phyloP scores from a whole-genome alignment of 768 basidiomycete species.

The Termitomyces sp. region DNA sequence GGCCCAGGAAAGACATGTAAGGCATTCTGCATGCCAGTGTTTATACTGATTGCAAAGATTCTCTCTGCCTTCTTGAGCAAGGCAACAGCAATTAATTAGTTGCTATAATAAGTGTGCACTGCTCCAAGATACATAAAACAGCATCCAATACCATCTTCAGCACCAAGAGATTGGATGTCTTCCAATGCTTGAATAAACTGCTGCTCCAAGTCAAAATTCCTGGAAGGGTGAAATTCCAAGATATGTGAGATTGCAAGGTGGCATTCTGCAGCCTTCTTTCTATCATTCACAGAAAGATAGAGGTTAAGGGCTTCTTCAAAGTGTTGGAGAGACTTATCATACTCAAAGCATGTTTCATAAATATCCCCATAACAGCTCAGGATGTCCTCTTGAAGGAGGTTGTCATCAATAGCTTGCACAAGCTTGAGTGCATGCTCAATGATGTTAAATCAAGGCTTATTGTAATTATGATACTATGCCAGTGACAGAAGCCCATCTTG shows the following conservation, averaged over 20 bases:
- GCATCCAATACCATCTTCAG: neutral
- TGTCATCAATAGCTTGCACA: neutral
- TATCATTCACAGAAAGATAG: neutral
- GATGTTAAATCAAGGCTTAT: constrained; percentile 3
- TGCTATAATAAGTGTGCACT: neutral
- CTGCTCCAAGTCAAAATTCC: neutral
- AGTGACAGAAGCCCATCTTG: constrained; percentile 14
- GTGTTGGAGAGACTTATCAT: neutral
- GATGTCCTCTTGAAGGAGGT: neutral
- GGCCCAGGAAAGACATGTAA: neutral
- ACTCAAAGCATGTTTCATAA: neutral
- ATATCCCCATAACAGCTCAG: neutral
- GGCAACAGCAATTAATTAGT: neutral
- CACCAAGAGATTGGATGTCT: neutral
- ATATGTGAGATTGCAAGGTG: neutral
- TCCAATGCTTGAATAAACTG: neutral
- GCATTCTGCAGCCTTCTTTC: neutral
- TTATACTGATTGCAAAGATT: neutral
- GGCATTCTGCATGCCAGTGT: neutral
- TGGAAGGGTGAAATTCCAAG: neutral
- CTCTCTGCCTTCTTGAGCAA: neutral
- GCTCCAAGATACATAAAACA: neutral
- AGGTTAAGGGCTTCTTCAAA: neutral
- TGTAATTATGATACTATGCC: neutral
- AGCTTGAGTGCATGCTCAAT: constrained; percentile 1